Evolutionary conservation across 805 yeast genomes (phyloP), one percentile per base, ranked within the genome.

Genomic region (Metschnikowia arizonensis): DNA sequence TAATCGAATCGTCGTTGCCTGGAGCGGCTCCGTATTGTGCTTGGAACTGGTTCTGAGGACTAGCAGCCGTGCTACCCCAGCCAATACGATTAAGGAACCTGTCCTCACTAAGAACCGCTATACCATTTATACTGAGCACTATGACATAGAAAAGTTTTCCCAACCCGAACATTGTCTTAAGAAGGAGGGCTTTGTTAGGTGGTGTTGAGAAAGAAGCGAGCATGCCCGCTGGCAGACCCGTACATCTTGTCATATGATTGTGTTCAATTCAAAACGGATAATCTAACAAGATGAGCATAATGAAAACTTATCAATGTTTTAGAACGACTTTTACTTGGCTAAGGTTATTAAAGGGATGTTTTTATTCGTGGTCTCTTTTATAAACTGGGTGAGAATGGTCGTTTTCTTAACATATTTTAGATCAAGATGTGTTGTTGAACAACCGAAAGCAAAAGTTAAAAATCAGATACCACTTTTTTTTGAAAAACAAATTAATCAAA

Each of bases 31-130:
- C 56, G 50, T 49, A 60, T 45, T 50, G 60, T n/a, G 42, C 33
- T 52, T 53, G 49, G 46, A 46, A 55, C 40, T 58, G 63, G 40
- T 44, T 49, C 17, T 46, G 52, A 3, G 50, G 47, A 33, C 42
- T 42, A 11, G 43, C 43, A 3, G 50, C 39, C 10, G 55, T 47
- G 24, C 52, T 50, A 8, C 64, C 67, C 68, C 66, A 68, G 21
- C 68, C 73, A 29, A 60, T 77, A 65, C 95, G 71, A 56, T 82
- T 81, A 48, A 86, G 69, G 57, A 86, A 86, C 47, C 95, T 68
- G 57, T 86, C 93, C 56, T 86, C 95, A 60, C 85, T 84, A 42
- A 86, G 73, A 29, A 86, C 83, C 0, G 93, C 93, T 24, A 86
- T 77, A 0, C 91, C 79, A 61, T 86, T 86, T 39, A 85, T 76